Percentiles rank a stretch among this genome's conserved stretches.
Conservation (phyloP, 2,329 filamentous ascomycete genomes). For the Cercospora nicotianae region DNA sequence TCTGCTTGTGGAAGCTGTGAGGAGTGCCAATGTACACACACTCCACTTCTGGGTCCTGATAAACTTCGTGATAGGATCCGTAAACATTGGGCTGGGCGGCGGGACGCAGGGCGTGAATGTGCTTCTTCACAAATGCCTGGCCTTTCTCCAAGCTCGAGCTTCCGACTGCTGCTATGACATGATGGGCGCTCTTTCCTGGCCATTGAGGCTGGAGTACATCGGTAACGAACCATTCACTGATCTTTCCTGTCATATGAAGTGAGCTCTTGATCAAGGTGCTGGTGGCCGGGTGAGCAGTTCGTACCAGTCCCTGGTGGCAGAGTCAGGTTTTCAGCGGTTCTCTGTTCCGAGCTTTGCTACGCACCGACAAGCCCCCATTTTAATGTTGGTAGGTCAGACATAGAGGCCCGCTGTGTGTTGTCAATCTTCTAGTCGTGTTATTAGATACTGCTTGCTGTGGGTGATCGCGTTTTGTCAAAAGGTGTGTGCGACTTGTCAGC, state of each 20-base stretch:
- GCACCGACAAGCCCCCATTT: slow-evolving; percentile 22
- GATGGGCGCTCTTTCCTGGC: slow-evolving; percentile 36
- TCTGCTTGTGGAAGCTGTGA: slow-evolving; percentile 48
- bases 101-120: slow-evolving; percentile 16
- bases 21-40: slow-evolving; percentile 52
- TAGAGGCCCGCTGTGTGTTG: neutral
- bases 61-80: slow-evolving; percentile 45
- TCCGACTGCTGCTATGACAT: slow-evolving; percentile 23
- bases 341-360: neutral
- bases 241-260: slow-evolving; percentile 38
- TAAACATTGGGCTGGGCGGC: slow-evolving; percentile 39
- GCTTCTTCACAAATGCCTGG: slow-evolving; percentile 19
- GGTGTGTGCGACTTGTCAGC: neutral
- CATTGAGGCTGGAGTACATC: slow-evolving; percentile 47
- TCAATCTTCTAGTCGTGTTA: neutral
- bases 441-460: neutral
- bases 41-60: slow-evolving; percentile 46
- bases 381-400: slow-evolving; percentile 18
- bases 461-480: neutral
- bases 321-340: neutral
- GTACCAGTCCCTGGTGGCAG: neutral
- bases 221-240: slow-evolving; percentile 50
- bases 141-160: slow-evolving; percentile 25
- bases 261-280: neutral
- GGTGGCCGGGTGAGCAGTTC: neutral